Conservation (phyloP, 257 asterid species). For the Paulownia fortunei region DNA sequence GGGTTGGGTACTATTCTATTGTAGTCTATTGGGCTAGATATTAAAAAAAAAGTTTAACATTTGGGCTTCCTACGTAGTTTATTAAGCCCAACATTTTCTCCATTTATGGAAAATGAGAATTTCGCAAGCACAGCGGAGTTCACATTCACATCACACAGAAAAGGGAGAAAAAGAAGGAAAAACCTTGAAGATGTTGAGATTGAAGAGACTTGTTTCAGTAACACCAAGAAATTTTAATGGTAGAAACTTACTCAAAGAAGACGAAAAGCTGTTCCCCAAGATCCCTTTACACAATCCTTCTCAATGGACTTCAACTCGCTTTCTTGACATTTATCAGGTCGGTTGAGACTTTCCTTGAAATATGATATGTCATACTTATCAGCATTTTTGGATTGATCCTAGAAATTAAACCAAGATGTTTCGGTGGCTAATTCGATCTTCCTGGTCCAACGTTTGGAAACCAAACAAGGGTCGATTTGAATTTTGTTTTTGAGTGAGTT, state of each 20-base stretch:
- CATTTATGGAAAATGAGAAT: not conserved
- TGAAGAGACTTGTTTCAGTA: conserved; percentile 51
- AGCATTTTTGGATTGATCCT: not conserved
- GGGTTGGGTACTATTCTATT: too few species aligned
- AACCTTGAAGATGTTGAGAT: conserved; percentile 58
- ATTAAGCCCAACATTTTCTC: not conserved
- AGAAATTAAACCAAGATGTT: not conserved
- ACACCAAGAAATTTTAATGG: conserved; percentile 40
- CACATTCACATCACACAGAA: not conserved
- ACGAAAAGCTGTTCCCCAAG: conserved; percentile 36
- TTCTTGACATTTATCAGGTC: conserved; percentile 83
- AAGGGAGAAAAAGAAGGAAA: not conserved
- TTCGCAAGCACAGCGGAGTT: not conserved
- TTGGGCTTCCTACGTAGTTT: not conserved
- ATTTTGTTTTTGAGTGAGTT: not conserved
- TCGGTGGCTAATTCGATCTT: not conserved
- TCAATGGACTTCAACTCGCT: conserved; percentile 72
- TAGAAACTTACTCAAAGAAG: conserved; percentile 19
- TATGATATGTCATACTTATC: not conserved
- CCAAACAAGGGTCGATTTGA: not conserved
- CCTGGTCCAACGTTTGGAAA: not conserved
- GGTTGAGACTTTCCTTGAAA: not conserved
- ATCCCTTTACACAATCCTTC: conserved; percentile 53
- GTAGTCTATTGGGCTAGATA: not conserved
- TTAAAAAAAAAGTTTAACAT: too few species aligned